Evolutionary conservation across 169 alveolate species (phyloP), one percentile per base, ranked within the genome.

Genomic region (Amoebophrya sp.): DNA sequence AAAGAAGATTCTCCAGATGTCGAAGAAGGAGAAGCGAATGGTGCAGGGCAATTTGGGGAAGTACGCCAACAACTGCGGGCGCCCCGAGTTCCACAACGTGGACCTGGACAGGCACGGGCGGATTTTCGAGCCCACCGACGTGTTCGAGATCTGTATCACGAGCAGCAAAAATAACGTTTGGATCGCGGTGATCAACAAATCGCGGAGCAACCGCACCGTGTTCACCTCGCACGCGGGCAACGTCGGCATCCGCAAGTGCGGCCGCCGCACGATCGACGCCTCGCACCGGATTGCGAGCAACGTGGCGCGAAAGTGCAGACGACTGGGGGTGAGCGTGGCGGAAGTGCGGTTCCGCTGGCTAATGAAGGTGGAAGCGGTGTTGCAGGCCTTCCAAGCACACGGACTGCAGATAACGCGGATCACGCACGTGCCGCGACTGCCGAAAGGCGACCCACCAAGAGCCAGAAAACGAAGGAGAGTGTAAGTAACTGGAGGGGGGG

Each of bases 271-370:
- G 50, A 94, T 93, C 90, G 94, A 94, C 67, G 95, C 96, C 91
- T 97, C 98, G 50, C 94, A 94, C 92, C 94, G 98, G 42, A 94
- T 96, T 34, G 98, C 97, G 4, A 96, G 94, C 91, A 96, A 96
- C 91, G 93, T 96, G 18, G 98, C 98, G 69, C 95, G 96, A 87
- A 96, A 96, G 92, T 95, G 97, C 92, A 93, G 92, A 92, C 94
- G 98, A 43, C 95, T 96, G 38, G 98, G 98, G 13, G 94, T 96
- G 16, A 92, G 92, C 34, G 94, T 94, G 23, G 95, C 94, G 26
- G 97, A 95, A 67, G 94, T 95, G 88, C 94, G 94, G 92, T 96
- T 96, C 90, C 91, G 98, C 88, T 91, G 98, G 89, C 90, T 96
- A 41, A 93, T 92, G 96, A 91, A 97, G 67, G 95, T 96, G n/a